A percentile compares a stretch with the other conserved stretches of the same genome.
phyloP scores from a whole-genome alignment of 2,329 filamentous ascomycete species.

The Sclerotinia glacialis region DNA sequence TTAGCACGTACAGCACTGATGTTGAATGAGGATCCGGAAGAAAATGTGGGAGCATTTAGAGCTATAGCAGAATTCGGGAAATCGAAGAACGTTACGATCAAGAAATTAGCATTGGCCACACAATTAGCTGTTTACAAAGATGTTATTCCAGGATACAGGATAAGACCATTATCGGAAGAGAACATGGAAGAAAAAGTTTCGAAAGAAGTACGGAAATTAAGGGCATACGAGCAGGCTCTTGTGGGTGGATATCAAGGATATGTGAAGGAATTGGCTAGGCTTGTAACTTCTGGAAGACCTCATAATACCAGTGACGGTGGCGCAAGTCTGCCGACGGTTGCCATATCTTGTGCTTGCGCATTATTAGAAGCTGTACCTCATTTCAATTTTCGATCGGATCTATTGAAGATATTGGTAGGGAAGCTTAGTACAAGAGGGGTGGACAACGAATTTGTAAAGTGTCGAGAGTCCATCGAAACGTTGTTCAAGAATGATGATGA shows the following conservation, averaged over 20 bases:
- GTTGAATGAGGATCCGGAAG: conserved; percentile 90
- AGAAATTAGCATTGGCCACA: conserved; percentile 81
- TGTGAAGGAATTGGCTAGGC: conserved; percentile 68
- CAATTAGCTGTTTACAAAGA: conserved; percentile 93
- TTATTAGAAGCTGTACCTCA: conserved; percentile 81
- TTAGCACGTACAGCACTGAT: conserved; percentile 76
- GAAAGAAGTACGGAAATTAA: conserved; percentile 81
- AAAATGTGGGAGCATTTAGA: conserved; percentile 78
- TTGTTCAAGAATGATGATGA: conserved; percentile 87
- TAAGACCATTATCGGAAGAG: conserved; percentile 76
- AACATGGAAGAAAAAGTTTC: conserved; percentile 76
- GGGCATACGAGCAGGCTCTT: conserved; percentile 83
- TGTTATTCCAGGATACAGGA: conserved; percentile 92
- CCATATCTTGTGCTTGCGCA: conserved; percentile 80
- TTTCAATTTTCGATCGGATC: conserved; percentile 91
- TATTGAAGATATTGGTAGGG: conserved; percentile 81
- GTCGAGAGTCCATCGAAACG: conserved; percentile 72
- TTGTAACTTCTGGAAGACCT: conserved; percentile 57
- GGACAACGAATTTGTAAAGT: conserved; percentile 75
- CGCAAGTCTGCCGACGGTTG: conserved; percentile 64
- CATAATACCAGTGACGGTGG: conserved; percentile 42
- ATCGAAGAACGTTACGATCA: conserved; percentile 67
- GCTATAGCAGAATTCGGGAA: conserved; percentile 70
- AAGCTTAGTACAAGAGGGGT: conserved; percentile 72
- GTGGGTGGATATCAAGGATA: conserved; percentile 83